Evolutionary conservation across 371 early-diverging fungal species (phyloP).

Genomic region (Mortierella sp.): DNA sequence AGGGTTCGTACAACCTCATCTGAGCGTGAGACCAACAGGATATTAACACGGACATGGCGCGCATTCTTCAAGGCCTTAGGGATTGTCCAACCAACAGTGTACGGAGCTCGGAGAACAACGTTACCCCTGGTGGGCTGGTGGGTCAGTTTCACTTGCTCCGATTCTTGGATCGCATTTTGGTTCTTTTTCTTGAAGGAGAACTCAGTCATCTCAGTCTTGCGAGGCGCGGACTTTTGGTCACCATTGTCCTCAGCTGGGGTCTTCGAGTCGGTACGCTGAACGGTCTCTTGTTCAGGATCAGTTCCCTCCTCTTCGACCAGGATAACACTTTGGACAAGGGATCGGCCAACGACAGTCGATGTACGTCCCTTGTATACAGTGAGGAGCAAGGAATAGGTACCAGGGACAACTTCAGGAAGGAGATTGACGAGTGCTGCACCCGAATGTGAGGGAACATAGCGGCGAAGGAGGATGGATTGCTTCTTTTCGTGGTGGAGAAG

Average conservation of each 20-base stretch:
- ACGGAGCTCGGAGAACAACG: conserved; percentile 46
- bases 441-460: conserved; percentile 42
- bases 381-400: conserved; percentile 42
- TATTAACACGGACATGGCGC: conserved; percentile 34
- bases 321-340: conserved; percentile 45
- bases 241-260: neutral
- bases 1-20: conserved; percentile 23
- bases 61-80: conserved; percentile 39
- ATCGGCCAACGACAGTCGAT: conserved; percentile 38
- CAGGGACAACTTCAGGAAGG: conserved; percentile 23
- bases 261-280: neutral
- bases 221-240: neutral
- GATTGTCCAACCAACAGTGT: conserved; percentile 50
- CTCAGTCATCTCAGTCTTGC: conserved; percentile 5
- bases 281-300: conserved; percentile 25
- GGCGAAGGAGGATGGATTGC: conserved; percentile 41
- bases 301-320: conserved; percentile 19
- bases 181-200: conserved; percentile 21
- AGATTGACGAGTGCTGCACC: conserved; percentile 40
- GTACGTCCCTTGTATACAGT: conserved; percentile 50
- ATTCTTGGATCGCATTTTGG: conserved; percentile 20
- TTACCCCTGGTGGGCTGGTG: conserved; percentile 36
- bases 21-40: conserved; percentile 24
- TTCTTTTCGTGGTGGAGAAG: conserved; percentile 40
- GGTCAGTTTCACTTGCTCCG: conserved; percentile 32